Percentiles rank a stretch among this genome's conserved stretches.
Evolutionary conservation across 306 rosid species (phyloP).

Genomic region (Trichosanthes cucumerina): DNA sequence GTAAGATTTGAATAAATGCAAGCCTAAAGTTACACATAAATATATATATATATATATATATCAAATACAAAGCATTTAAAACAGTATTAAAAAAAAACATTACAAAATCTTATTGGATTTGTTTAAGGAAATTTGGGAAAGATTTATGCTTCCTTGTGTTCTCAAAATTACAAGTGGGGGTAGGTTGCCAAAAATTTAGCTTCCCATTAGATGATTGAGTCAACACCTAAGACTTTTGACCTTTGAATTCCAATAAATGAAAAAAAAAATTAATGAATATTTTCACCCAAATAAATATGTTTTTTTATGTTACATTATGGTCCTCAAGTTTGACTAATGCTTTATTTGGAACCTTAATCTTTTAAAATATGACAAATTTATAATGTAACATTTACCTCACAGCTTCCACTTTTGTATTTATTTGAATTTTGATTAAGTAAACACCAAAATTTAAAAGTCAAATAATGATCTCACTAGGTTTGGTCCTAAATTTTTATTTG

Average conservation of each 20-base stretch:
- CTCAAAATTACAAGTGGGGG: background rate
- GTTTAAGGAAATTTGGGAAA: background rate
- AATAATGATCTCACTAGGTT: background rate
- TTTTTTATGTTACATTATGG: background rate
- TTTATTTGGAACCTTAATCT: background rate
- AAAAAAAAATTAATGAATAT: background rate
- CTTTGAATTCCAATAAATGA: background rate
- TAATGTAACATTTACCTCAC: background rate
- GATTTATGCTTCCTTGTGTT: background rate
- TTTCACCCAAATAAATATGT: background rate
- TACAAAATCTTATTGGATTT: background rate
- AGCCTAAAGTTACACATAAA: background rate
- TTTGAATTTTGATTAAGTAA: background rate
- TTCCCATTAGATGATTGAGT: background rate
- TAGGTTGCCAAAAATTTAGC: background rate
- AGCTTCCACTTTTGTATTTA: background rate
- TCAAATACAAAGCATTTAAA: background rate
- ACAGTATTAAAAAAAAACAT: background rate
- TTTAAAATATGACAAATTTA: background rate
- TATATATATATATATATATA: no score
- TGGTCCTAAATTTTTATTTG: background rate
- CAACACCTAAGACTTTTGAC: constrained; percentile 3
- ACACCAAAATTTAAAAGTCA: background rate
- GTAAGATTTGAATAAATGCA: background rate
- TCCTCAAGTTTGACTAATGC: background rate